Base-by-base conservation (phyloP, 805 yeast species). In the Danielozyma ontarioensis region DNA sequence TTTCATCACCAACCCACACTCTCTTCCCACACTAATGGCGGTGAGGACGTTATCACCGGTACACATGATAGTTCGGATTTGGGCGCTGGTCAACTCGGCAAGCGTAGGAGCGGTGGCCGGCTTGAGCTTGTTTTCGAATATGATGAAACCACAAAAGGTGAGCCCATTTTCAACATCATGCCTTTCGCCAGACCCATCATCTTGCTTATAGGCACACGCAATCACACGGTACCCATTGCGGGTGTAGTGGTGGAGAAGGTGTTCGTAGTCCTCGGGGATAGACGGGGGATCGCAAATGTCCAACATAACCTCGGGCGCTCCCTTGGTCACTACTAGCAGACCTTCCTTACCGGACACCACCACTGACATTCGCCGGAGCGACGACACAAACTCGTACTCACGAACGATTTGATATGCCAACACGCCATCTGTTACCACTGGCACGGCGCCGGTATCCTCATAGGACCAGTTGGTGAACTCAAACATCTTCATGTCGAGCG, bases 11-110 rank as follows among this genome's bases (percentile, higher is more conserved):
- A 93, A 64, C 3, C 77, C 80, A 52, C 95, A 85, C 50, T 90
- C 96, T 39, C 78, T 72, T 3, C 84, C 96, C 13, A 93, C 98
- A 57, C 96, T 84, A 14, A 93, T 76, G 0, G 97, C 98, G 0
- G 99, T 93, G 36, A 93, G 64, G 13, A 93, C 77, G 52, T 93
- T 93, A 57, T 93, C 99, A 34, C 99, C 99, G 0, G 98, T 93
- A 57, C 98, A 93, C 98, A 93, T 93, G 18, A 88, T 64, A 0
- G 93, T 84, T 45, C 97, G 69, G 31, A 93, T 71, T 15, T 75
- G 68, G 0, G 98, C 97, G 4, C 66, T 68, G 15, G 64, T 63
- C 31, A 93, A 65, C 37, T 75, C 70, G 10, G 57, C 42, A 31
- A 93, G 67, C 0, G 89, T 85, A 0, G 63, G 57, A 6, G 66